Conservation (phyloP, 2,329 filamentous ascomycete species). For the Didymella sp. region DNA sequence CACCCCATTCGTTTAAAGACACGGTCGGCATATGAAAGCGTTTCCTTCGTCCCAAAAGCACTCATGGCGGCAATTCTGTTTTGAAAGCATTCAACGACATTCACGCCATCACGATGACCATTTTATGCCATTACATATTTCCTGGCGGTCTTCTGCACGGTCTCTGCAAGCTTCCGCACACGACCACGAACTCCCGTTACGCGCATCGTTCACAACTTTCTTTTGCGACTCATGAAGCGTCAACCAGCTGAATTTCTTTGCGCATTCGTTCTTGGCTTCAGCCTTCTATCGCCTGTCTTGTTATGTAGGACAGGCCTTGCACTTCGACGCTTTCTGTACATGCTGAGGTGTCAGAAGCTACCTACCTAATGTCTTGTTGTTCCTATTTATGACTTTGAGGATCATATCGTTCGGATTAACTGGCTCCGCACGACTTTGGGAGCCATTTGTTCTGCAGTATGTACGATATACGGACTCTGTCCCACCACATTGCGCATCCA, state of each 20-base stretch:
- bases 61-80: constrained; percentile 48
- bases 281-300: constrained; percentile 29
- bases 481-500: constrained; percentile 26
- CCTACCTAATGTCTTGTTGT: constrained; percentile 49
- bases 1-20: constrained; percentile 54
- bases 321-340: constrained; percentile 40
- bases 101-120: constrained; percentile 51
- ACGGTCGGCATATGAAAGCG: constrained; percentile 52
- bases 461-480: constrained; percentile 44
- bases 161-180: constrained; percentile 36
- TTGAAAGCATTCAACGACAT: constrained; percentile 50
- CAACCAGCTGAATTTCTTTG: constrained; percentile 18
- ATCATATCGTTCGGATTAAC: constrained; percentile 25
- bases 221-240: constrained; percentile 19
- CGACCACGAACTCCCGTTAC: constrained; percentile 30
- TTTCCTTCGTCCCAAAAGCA: constrained; percentile 50
- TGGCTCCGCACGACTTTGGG: constrained; percentile 10
- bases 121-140: constrained; percentile 31
- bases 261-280: constrained; percentile 19
- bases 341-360: constrained; percentile 42
- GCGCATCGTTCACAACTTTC: constrained; percentile 29
- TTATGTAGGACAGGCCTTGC: constrained; percentile 29
- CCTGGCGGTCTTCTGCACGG: constrained; percentile 47
- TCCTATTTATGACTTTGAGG: constrained; percentile 43
- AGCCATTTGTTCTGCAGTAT: constrained; percentile 30